phyloP scores from a whole-genome alignment of 2,329 filamentous ascomycete genomes.

The Macroventuria anomochaeta region DNA sequence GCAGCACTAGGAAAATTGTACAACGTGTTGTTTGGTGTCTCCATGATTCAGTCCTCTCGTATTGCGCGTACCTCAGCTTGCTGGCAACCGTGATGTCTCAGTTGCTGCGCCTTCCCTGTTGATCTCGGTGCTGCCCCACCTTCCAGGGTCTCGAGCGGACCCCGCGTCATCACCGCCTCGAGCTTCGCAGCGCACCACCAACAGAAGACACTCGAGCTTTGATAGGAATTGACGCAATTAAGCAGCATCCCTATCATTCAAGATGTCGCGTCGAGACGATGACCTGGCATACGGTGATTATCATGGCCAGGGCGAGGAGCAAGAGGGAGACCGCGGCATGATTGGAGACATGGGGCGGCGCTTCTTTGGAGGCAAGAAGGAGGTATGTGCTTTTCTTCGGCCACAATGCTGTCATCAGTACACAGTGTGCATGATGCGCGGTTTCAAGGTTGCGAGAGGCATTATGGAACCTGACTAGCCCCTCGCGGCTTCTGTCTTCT shows the following conservation, averaged over 20 bases:
- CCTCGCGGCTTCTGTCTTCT: slow-evolving; percentile 8
- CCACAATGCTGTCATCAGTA: slow-evolving; percentile 29
- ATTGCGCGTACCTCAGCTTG: slow-evolving; percentile 1
- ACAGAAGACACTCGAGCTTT: neutral
- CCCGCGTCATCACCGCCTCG: slow-evolving; percentile 15
- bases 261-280: slow-evolving; percentile 54
- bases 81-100: slow-evolving; percentile 13
- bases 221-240: neutral
- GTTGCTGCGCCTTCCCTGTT: slow-evolving; percentile 12
- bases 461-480: slow-evolving; percentile 22
- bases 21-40: neutral
- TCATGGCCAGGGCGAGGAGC: slow-evolving; percentile 47
- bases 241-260: neutral
- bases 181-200: neutral
- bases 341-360: slow-evolving; percentile 60
- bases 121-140: slow-evolving; percentile 9
- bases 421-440: slow-evolving; percentile 18
- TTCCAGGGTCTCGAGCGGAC: slow-evolving; percentile 4
- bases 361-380: slow-evolving; percentile 45
- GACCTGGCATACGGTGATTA: slow-evolving; percentile 64
- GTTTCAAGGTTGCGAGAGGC: slow-evolving; percentile 21
- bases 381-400: slow-evolving; percentile 32
- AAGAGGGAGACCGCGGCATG: slow-evolving; percentile 58
- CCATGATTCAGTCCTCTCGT: neutral
- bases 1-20: neutral